These are phyloP conservation scores for Desmodesmus armatus DNA, from an alignment of 139 green algal species.

Conservation along the genomic window DNA sequence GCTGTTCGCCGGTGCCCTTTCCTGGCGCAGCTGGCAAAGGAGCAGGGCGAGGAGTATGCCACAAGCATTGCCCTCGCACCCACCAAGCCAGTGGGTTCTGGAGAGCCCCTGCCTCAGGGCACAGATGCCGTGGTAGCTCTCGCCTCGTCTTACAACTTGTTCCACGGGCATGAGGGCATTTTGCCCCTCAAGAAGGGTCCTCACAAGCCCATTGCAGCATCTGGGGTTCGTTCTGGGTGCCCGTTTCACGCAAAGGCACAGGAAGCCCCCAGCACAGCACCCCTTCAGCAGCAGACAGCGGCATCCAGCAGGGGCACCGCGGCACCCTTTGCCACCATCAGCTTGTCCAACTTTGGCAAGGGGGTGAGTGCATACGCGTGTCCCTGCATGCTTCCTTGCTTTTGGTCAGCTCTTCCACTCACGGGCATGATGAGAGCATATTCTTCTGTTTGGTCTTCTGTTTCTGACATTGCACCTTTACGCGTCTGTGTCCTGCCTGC, in stretches of 20 bases:
- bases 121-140: constrained; percentile 36
- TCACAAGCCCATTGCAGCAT: background rate
- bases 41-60: constrained; percentile 42
- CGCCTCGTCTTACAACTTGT: constrained; percentile 60
- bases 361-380: too few relatives aligned
- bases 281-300: background rate
- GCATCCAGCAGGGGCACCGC: background rate
- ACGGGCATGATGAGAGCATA: too few relatives aligned
- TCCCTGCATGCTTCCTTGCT: too few relatives aligned
- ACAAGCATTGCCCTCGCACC: constrained; percentile 16
- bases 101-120: background rate
- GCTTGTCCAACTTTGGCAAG: constrained; percentile 36
- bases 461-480: too few relatives aligned
- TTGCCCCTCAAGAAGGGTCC: constrained; percentile 70
- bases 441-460: too few relatives aligned
- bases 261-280: background rate
- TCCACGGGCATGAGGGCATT: constrained; percentile 67
- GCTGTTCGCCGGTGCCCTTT: constrained; percentile 37
- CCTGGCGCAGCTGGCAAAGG: constrained; percentile 21
- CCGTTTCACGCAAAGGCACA: background rate
- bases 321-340: constrained; percentile 40
- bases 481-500: too few relatives aligned
- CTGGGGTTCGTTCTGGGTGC: background rate
- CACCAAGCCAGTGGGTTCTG: background rate
- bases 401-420: too few relatives aligned